Evolutionary conservation across 1,284 basidiomycete genomes (phyloP).

Genomic region (Cryptococcus maquisensis): DNA sequence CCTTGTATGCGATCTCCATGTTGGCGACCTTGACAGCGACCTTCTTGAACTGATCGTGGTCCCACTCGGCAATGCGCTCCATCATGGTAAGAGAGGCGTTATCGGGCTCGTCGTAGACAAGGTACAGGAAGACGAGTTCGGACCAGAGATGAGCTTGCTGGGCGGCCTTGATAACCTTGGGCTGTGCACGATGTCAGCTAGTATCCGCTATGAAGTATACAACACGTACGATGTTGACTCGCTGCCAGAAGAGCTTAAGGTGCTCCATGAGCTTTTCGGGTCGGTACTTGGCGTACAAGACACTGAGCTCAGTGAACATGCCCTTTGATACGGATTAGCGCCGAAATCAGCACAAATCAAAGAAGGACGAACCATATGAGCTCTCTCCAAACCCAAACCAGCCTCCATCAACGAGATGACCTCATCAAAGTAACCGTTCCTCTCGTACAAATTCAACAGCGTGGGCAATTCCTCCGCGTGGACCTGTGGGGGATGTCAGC

Average conservation of each 20-base stretch:
- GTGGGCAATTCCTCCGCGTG: slow-evolving; percentile 75
- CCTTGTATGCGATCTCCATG: slow-evolving; percentile 77
- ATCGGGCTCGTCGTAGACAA: slow-evolving; percentile 72
- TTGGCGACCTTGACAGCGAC: slow-evolving; percentile 92
- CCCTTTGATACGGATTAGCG: slow-evolving; percentile 27
- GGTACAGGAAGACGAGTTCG: slow-evolving; percentile 96
- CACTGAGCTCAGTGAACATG: slow-evolving; percentile 73
- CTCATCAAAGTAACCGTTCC: slow-evolving; percentile 90
- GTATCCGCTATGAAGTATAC: slow-evolving; percentile 49
- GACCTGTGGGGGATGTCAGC: slow-evolving; percentile 20
- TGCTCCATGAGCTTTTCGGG: slow-evolving; percentile 98
- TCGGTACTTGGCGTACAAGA: slow-evolving; percentile 92
- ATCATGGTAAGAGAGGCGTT: slow-evolving; percentile 71
- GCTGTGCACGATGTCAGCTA: slow-evolving; percentile 3
- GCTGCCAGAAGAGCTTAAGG: slow-evolving; percentile 92
- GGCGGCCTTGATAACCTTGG: slow-evolving; percentile 83
- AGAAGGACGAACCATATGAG: slow-evolving; percentile 64
- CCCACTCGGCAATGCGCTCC: slow-evolving; percentile 95
- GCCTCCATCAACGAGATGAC: slow-evolving; percentile 87
- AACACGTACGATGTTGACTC: slow-evolving; percentile 75
- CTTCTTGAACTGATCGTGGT: slow-evolving; percentile 99
- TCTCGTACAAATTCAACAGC: slow-evolving; percentile 82
- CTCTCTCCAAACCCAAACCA: slow-evolving; percentile 89
- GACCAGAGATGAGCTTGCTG: slow-evolving; percentile 98
- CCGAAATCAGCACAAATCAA: not conserved